Conservation (phyloP, 1,284 basidiomycete genomes). For the Ustilago lituana region DNA sequence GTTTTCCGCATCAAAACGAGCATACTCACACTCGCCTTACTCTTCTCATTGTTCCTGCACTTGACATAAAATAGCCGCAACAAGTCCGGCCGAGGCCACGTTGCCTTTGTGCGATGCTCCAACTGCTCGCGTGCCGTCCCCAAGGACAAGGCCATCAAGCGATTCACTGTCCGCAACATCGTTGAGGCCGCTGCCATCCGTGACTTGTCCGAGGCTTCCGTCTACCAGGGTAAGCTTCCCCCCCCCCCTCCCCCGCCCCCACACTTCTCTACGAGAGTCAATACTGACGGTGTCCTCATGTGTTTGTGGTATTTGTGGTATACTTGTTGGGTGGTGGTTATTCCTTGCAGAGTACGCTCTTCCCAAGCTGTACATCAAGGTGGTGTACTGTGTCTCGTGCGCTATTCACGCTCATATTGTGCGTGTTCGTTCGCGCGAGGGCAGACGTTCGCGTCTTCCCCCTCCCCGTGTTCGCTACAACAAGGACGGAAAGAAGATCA, state of each 20-base stretch:
- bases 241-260: not conserved
- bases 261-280: too few relatives aligned
- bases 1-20: not conserved
- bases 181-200: slow-evolving; percentile 97
- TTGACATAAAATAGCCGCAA: slow-evolving; percentile 69
- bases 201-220: slow-evolving; percentile 94
- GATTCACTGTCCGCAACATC: slow-evolving; percentile 99
- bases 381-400: slow-evolving; percentile 98
- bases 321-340: too few relatives aligned
- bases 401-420: slow-evolving; percentile 94
- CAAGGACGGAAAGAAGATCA: slow-evolving; percentile 87
- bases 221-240: slow-evolving; percentile 81
- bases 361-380: slow-evolving; percentile 99
- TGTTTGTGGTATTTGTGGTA: too few relatives aligned
- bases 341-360: slow-evolving; percentile 85
- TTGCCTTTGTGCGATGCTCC: slow-evolving; percentile 91
- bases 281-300: not conserved
- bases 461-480: slow-evolving; percentile 92
- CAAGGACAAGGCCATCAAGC: slow-evolving; percentile 97
- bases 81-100: slow-evolving; percentile 89
- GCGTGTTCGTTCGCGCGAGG: slow-evolving; percentile 65
- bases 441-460: slow-evolving; percentile 71
- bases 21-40: slow-evolving; percentile 12
- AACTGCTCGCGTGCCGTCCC: slow-evolving; percentile 80
- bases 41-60: not conserved